These are phyloP conservation scores for Peniophora sp. DNA, from an alignment of 1,284 basidiomycete species.

Conservation along the genomic window DNA sequence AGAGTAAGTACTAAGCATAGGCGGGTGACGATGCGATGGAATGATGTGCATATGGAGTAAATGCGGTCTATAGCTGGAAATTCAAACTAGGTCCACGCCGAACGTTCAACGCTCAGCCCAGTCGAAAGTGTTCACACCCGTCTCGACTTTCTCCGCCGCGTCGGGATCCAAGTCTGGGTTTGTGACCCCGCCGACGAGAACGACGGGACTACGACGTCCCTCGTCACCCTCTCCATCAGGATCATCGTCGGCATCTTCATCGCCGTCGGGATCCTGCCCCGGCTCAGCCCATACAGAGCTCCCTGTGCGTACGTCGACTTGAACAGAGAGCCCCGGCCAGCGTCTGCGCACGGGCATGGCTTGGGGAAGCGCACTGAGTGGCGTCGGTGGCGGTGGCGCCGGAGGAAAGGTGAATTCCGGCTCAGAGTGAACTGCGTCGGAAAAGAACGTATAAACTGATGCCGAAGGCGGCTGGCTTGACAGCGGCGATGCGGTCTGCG, in stretches of 20 bases:
- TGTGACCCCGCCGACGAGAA: too few species aligned
- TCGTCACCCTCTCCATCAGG: background rate
- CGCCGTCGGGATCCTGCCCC: background rate
- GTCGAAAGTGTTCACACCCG: constrained; percentile 1
- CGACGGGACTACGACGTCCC: too few species aligned
- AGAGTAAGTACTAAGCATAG: too few species aligned
- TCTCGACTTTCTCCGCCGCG: background rate
- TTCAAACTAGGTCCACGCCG: background rate
- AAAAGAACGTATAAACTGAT: constrained; percentile 12
- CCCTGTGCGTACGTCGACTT: constrained; percentile 1
- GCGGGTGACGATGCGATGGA: too few species aligned
- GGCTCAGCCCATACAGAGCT: background rate
- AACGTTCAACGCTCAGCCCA: constrained; percentile 11
- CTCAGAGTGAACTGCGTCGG: constrained; percentile 9
- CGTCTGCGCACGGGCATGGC: background rate
- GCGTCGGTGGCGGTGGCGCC: background rate
- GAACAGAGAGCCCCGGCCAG: background rate
- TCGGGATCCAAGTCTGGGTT: constrained; percentile 1
- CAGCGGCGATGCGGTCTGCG: background rate
- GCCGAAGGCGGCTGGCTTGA: background rate
- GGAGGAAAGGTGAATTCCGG: constrained; percentile 10
- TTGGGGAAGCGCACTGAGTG: background rate
- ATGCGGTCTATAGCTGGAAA: too few species aligned
- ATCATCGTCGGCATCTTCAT: background rate
- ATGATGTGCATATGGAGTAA: too few species aligned